These are phyloP conservation scores for Pleurotus giganteus DNA, from an alignment of 768 basidiomycete genomes.

Conservation along the genomic window DNA sequence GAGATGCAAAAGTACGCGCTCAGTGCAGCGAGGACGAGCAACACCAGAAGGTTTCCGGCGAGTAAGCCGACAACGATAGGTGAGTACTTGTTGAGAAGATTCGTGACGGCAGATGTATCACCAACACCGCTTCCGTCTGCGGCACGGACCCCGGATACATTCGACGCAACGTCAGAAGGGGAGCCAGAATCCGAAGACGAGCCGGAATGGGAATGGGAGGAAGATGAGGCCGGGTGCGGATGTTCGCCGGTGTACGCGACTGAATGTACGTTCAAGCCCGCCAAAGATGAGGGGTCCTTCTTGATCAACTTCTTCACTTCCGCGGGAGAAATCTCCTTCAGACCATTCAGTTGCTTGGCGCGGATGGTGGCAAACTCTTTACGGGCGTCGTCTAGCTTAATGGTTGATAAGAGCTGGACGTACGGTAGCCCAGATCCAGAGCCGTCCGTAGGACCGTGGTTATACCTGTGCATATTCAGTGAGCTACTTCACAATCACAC, in stretches of 20 bases:
- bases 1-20: slow-evolving; percentile 6
- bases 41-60: slow-evolving; percentile 7
- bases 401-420: background rate
- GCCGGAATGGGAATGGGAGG: background rate
- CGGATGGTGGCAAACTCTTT: background rate
- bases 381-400: background rate
- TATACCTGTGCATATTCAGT: background rate
- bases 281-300: background rate
- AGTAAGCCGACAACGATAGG: slow-evolving; percentile 12
- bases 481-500: too few relatives aligned
- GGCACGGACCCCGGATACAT: background rate
- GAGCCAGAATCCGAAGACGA: background rate
- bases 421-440: background rate
- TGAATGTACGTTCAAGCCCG: background rate
- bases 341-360: background rate
- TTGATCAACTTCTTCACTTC: background rate
- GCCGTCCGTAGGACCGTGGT: background rate
- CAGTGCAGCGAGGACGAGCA: slow-evolving; percentile 3
- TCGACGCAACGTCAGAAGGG: background rate
- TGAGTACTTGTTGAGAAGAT: slow-evolving; percentile 7
- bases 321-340: background rate
- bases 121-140: background rate
- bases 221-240: background rate
- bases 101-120: background rate
- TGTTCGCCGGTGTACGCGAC: background rate